Evolutionary conservation across 2,329 filamentous ascomycete species (phyloP).

Genomic region (Aspergillus caelatus): DNA sequence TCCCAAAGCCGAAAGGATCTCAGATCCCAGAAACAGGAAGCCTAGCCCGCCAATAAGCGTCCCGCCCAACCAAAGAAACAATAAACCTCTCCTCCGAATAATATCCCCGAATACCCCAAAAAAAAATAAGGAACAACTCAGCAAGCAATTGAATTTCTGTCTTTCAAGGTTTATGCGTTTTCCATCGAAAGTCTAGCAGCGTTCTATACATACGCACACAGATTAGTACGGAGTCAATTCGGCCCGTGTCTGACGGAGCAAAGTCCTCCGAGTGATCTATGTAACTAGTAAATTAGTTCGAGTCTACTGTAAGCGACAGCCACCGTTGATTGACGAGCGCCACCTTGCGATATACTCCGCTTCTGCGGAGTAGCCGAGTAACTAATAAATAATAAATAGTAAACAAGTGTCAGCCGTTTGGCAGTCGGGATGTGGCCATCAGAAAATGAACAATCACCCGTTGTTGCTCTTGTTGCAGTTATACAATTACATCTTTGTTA

Average conservation of each 20-base stretch:
- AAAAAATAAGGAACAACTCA: neutral
- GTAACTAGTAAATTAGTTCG: conserved; percentile 1
- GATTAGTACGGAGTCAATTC: neutral
- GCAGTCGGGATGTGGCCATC: neutral
- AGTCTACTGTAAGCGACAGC: neutral
- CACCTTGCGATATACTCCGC: neutral
- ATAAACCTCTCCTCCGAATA: neutral
- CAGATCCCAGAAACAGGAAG: neutral
- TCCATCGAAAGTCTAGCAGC: neutral
- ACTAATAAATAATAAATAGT: neutral
- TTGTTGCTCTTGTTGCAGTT: neutral
- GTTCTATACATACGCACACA: neutral
- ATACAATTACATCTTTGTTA: neutral
- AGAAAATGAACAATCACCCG: neutral
- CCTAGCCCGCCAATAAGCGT: neutral
- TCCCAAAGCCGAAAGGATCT: neutral
- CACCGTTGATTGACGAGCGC: neutral
- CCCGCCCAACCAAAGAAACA: neutral
- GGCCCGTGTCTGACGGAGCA: conserved; percentile 10
- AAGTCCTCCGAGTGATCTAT: conserved; percentile 12
- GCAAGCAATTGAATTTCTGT: neutral
- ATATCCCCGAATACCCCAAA: neutral
- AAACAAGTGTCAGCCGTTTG: neutral
- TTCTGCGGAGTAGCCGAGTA: neutral
- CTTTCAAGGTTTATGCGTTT: neutral